A percentile compares a stretch with the other conserved stretches of the same genome.
phyloP scores from a whole-genome alignment of 2,329 filamentous ascomycete species.

The Orbilia javanica region DNA sequence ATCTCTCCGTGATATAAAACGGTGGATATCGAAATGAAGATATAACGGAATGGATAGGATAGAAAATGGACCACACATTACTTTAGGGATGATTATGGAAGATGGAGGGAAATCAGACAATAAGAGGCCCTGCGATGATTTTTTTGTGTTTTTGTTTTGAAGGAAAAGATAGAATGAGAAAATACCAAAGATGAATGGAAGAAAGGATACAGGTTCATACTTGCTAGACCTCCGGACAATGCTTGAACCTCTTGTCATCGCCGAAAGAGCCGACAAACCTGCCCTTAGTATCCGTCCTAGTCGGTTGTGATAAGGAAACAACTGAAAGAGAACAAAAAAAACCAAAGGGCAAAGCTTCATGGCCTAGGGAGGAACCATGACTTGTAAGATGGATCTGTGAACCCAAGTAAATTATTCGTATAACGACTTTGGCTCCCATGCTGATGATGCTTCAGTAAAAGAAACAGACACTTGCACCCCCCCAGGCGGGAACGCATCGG shows the following conservation, averaged over 20 bases:
- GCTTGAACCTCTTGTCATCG: constrained; percentile 59
- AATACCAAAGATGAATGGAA: constrained; percentile 45
- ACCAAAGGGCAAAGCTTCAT: constrained; percentile 11
- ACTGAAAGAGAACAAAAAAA: constrained; percentile 3
- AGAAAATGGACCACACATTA: constrained; percentile 22
- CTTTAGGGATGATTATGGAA: constrained; percentile 1
- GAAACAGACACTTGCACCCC: constrained; percentile 8
- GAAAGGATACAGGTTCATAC: constrained; percentile 48
- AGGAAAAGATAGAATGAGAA: too few species aligned
- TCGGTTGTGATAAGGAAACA: constrained; percentile 19
- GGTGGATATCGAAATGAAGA: constrained; percentile 3
- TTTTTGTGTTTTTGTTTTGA: constrained; percentile 21
- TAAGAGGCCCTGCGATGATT: constrained; percentile 3
- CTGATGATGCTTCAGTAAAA: constrained; percentile 1
- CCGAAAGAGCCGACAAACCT: constrained; percentile 58
- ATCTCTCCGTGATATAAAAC: constrained; percentile 18
- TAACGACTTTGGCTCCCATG: constrained; percentile 18
- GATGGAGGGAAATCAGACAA: neutral
- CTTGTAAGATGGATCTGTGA: constrained; percentile 6
- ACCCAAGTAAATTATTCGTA: constrained; percentile 36
- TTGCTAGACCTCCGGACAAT: constrained; percentile 57
- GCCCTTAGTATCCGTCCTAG: constrained; percentile 55
- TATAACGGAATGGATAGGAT: constrained; percentile 15
- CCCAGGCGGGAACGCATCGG: constrained; percentile 11
- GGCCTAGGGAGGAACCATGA: constrained; percentile 17